Conservation (phyloP, 345 rosid genomes). For the Nasturtium officinale region DNA sequence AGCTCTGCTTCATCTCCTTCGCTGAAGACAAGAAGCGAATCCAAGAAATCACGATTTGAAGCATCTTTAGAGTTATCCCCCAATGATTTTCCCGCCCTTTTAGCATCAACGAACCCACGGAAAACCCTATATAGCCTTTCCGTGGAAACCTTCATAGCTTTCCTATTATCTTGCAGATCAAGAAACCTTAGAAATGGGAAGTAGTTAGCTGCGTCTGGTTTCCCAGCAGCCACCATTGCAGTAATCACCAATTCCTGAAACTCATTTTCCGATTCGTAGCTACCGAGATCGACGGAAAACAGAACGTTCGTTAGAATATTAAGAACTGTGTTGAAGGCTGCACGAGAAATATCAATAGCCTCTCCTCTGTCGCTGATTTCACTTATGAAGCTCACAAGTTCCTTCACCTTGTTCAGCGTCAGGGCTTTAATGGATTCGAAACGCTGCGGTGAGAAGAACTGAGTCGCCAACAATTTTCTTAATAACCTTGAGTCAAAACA, state of each 20-base stretch:
- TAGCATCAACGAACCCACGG: conserved; percentile 39
- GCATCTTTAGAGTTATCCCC: conserved; percentile 1
- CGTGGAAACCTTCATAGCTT: background rate
- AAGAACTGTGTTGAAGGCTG: too few species aligned
- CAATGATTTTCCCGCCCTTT: background rate
- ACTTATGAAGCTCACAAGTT: too few species aligned
- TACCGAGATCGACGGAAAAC: too few species aligned
- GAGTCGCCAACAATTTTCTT: too few species aligned
- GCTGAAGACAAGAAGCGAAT: conserved; percentile 36
- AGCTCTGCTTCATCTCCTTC: conserved; percentile 39
- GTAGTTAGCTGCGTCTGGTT: conserved; percentile 49
- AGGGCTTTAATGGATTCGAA: too few species aligned
- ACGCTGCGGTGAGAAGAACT: too few species aligned
- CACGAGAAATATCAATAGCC: too few species aligned
- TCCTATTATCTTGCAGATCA: conserved; percentile 51
- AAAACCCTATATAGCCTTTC: conserved; percentile 35
- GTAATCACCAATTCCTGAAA: conserved; percentile 43
- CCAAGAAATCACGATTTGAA: conserved; percentile 40
- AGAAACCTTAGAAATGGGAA: conserved; percentile 48
- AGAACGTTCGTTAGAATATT: too few species aligned
- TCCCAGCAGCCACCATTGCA: conserved; percentile 46
- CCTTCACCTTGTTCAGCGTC: too few species aligned
- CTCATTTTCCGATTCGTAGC: too few species aligned
- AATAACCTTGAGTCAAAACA: too few species aligned
- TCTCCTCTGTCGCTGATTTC: too few species aligned